Conservation (phyloP, 179 eudicot genomes). For the Spergularia azorica region DNA sequence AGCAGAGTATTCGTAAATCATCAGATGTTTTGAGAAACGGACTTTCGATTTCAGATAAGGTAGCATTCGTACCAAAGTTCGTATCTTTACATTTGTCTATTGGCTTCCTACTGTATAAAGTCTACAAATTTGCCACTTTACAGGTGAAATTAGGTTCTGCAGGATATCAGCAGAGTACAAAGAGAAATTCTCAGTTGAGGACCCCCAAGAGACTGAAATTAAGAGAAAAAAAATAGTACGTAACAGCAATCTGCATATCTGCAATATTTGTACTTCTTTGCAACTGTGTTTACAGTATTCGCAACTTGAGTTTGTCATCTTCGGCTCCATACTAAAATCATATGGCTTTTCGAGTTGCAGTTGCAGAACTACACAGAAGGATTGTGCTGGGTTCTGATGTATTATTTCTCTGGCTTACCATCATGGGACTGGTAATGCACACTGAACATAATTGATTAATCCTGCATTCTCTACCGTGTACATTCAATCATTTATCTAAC, state of each 20-base stretch:
- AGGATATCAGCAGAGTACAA: slow-evolving; percentile 57
- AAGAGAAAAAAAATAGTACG: slow-evolving; percentile 47
- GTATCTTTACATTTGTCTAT: background rate
- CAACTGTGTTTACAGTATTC: background rate
- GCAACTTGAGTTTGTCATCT: background rate
- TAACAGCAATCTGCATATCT: too few relatives aligned
- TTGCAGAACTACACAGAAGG: slow-evolving; percentile 62
- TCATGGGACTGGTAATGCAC: slow-evolving; percentile 60
- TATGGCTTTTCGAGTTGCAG: slow-evolving; percentile 27
- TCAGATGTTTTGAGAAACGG: slow-evolving; percentile 46
- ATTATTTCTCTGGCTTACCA: slow-evolving; percentile 63
- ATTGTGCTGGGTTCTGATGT: slow-evolving; percentile 64
- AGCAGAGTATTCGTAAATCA: slow-evolving; percentile 12
- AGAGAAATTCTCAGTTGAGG: slow-evolving; percentile 47
- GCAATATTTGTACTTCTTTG: background rate
- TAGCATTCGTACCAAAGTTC: background rate
- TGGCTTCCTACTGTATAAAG: background rate
- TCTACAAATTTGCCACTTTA: background rate
- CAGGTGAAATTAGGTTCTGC: slow-evolving; percentile 51
- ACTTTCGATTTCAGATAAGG: slow-evolving; percentile 38
- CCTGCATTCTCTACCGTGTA: slow-evolving; percentile 26
- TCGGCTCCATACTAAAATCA: background rate
- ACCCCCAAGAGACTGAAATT: slow-evolving; percentile 29
- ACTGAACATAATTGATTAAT: background rate
- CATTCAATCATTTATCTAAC: slow-evolving; percentile 29